Evolutionary conservation across 371 early-diverging fungal species (phyloP).

Genomic region (Lichtheimia ramosa): DNA sequence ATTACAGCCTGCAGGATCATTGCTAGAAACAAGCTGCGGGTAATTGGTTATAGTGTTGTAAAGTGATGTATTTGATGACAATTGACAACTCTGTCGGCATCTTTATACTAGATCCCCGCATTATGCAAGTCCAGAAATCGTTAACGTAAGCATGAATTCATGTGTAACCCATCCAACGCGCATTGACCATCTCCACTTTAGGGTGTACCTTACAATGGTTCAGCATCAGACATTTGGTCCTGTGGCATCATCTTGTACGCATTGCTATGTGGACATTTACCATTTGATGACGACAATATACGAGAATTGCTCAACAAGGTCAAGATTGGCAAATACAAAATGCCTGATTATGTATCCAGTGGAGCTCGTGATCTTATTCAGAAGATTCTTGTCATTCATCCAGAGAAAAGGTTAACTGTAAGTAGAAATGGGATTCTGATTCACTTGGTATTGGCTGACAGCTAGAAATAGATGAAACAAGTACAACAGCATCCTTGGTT

Average conservation of each 20-base stretch:
- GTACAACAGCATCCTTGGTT: conserved; percentile 50
- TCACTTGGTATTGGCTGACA: no score
- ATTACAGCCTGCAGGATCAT: conserved; percentile 65
- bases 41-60: conserved; percentile 17
- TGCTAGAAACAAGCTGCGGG: conserved; percentile 85
- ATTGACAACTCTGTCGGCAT: no score
- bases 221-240: conserved; percentile 90
- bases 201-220: conserved; percentile 84
- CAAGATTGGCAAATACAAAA: conserved; percentile 48
- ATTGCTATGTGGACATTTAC: conserved; percentile 83
- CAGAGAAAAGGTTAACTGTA: conserved; percentile 47
- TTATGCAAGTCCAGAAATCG: conserved; percentile 94
- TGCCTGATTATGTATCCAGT: conserved; percentile 67
- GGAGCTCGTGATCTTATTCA: conserved; percentile 62
- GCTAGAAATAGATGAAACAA: conserved; percentile 31
- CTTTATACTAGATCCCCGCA: conserved; percentile 71
- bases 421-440: neutral
- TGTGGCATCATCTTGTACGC: conserved; percentile 93
- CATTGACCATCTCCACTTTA: conserved; percentile 8
- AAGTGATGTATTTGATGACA: no score
- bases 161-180: neutral
- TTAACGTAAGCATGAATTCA: conserved; percentile 48
- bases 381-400: conserved; percentile 42
- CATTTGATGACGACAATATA: conserved; percentile 94
- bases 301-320: conserved; percentile 73